Conservation (phyloP, 805 yeast genomes). For the Barnettozyma sp. region DNA sequence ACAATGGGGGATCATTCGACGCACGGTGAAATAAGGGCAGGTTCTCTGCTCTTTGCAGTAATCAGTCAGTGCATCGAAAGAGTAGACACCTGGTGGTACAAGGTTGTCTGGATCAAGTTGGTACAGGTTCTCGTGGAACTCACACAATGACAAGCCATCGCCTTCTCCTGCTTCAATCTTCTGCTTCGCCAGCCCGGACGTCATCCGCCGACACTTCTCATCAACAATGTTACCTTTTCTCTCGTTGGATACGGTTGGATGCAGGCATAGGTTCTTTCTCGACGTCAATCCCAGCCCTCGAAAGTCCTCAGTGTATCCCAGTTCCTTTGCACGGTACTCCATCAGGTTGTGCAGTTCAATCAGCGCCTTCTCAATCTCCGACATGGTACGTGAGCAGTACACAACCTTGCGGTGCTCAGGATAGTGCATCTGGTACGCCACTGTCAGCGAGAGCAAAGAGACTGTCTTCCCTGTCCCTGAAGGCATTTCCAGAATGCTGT, state of each 20-base stretch:
- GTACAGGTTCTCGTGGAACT: conserved; percentile 84
- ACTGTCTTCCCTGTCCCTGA: conserved; percentile 99
- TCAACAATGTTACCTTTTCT: conserved; percentile 89
- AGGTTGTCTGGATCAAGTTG: conserved; percentile 82
- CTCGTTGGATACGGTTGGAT: conserved; percentile 82
- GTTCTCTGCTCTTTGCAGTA: conserved; percentile 75
- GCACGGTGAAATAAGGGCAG: conserved; percentile 95
- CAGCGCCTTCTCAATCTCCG: conserved; percentile 95
- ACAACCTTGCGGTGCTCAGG: conserved; percentile 92
- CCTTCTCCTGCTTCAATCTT: conserved; percentile 46
- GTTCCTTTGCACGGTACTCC: conserved; percentile 76
- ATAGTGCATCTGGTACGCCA: conserved; percentile 91
- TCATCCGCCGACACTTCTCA: conserved; percentile 91
- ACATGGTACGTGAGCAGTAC: conserved; percentile 99
- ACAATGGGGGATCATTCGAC: conserved; percentile 95
- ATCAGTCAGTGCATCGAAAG: conserved; percentile 75
- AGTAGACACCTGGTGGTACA: conserved; percentile 89
- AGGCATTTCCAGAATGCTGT: conserved; percentile 97
- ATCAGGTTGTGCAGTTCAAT: conserved; percentile 84
- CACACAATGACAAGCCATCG: conserved; percentile 59
- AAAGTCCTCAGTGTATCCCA: conserved; percentile 85
- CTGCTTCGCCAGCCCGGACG: conserved; percentile 80
- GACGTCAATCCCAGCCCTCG: conserved; percentile 91
- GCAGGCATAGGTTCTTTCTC: conserved; percentile 89
- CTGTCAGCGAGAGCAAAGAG: conserved; percentile 81